Evolutionary conservation across 495 filamentous ascomycete genomes (phyloP).

Genomic region (Aspergillus olivimuriae): DNA sequence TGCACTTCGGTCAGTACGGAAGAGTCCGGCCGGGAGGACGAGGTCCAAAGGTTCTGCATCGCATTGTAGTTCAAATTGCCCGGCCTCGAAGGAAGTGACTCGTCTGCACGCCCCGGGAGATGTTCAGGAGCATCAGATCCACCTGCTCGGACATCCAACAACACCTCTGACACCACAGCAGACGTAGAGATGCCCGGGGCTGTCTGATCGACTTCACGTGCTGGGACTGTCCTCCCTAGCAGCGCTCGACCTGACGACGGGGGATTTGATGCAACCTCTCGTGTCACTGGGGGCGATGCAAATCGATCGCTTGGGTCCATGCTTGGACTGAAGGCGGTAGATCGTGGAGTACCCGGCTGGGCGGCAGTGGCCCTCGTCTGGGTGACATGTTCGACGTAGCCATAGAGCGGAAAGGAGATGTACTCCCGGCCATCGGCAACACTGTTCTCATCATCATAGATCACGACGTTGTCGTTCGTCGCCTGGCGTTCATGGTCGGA

Average conservation of each 20-base stretch:
- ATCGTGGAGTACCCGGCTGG: constrained; percentile 10
- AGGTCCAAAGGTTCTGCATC: neutral
- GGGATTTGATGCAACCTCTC: constrained; percentile 29
- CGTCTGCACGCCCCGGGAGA: too few relatives aligned
- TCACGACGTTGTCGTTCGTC: constrained; percentile 25
- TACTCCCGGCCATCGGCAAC: constrained; percentile 23
- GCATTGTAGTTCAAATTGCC: neutral
- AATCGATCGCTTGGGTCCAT: constrained; percentile 1
- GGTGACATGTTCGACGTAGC: constrained; percentile 26
- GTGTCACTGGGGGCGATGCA: constrained; percentile 11
- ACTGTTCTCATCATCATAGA: constrained; percentile 32
- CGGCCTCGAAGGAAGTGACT: neutral
- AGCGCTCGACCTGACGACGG: constrained; percentile 26
- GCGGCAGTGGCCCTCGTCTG: constrained; percentile 12
- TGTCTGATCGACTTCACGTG: constrained; percentile 6
- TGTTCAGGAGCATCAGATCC: constrained; percentile 4
- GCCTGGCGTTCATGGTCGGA: constrained; percentile 28
- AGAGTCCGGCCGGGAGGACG: neutral
- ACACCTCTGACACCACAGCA: constrained; percentile 35
- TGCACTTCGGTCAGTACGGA: constrained; percentile 21
- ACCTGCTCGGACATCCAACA: constrained; percentile 33
- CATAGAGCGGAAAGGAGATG: constrained; percentile 26
- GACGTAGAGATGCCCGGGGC: constrained; percentile 27
- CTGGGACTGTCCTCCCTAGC: constrained; percentile 14
- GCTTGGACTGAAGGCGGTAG: constrained; percentile 7